Conservation (phyloP, 352 stramenopile species). For the Phytopythium mirpurense region DNA sequence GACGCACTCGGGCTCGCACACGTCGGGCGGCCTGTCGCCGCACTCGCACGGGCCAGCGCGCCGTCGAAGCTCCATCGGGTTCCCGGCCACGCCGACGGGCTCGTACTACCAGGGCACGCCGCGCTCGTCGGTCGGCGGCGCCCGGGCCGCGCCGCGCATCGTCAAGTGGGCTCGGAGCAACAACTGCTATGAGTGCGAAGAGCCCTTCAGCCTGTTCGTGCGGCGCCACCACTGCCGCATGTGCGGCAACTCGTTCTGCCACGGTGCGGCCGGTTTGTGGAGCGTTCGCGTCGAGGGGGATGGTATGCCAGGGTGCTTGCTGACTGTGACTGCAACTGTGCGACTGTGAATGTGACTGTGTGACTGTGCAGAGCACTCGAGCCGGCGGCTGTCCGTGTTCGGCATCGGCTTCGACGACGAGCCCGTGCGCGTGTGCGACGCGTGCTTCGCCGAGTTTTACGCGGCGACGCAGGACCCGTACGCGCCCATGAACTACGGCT, state of each 20-base stretch:
- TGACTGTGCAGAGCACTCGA: slow-evolving; percentile 63
- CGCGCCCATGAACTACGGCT: slow-evolving; percentile 13
- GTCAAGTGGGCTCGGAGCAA: slow-evolving; percentile 79
- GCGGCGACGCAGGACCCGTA: slow-evolving; percentile 25
- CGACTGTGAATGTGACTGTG: too few relatives aligned
- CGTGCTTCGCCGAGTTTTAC: slow-evolving; percentile 81
- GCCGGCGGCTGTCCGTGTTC: slow-evolving; percentile 58
- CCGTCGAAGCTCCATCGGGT: slow-evolving; percentile 21
- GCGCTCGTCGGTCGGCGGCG: slow-evolving; percentile 19
- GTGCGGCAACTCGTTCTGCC: slow-evolving; percentile 86
- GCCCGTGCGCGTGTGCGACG: slow-evolving; percentile 80
- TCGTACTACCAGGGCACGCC: slow-evolving; percentile 30
- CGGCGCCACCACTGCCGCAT: slow-evolving; percentile 84
- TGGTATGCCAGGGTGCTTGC: too few relatives aligned
- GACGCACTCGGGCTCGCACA: slow-evolving; percentile 23
- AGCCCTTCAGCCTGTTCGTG: slow-evolving; percentile 79
- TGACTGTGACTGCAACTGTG: too few relatives aligned
- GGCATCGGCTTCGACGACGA: slow-evolving; percentile 81
- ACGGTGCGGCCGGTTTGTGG: too few relatives aligned
- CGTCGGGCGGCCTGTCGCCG: slow-evolving; percentile 25
- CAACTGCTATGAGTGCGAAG: slow-evolving; percentile 82
- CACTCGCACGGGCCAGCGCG: slow-evolving; percentile 15
- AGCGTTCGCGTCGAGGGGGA: too few relatives aligned
- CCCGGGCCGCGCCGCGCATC: slow-evolving; percentile 41
- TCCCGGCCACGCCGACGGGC: slow-evolving; percentile 22